A percentile compares a stretch with the other conserved stretches of the same genome.
phyloP scores from a whole-genome alignment of 805 yeast genomes.

The Blastobotrys parvus region DNA sequence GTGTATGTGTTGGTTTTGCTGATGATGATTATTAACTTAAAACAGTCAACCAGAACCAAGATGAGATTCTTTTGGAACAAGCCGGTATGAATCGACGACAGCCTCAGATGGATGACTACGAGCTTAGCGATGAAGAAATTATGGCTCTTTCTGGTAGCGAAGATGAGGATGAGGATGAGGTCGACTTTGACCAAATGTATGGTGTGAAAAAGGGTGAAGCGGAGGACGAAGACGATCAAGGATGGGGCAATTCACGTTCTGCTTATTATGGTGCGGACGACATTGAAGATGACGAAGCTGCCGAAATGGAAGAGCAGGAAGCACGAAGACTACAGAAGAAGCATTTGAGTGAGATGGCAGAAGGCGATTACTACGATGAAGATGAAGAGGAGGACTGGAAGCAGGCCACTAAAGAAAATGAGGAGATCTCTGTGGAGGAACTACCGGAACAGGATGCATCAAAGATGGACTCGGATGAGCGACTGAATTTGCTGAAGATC shows the following conservation, averaged over 20 bases:
- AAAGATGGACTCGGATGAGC: constrained; percentile 45
- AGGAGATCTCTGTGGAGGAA: constrained; percentile 23
- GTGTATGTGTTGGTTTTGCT: constrained; percentile 13
- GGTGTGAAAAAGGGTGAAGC: constrained; percentile 26
- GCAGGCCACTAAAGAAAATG: constrained; percentile 43
- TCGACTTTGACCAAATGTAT: constrained; percentile 32
- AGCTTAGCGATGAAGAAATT: constrained; percentile 52
- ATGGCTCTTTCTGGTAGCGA: constrained; percentile 32
- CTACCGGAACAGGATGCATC: constrained; percentile 38
- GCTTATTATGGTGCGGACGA: constrained; percentile 33
- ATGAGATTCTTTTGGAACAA: constrained; percentile 23
- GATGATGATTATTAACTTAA: background rate
- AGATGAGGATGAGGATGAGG: constrained; percentile 42
- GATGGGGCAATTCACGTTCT: constrained; percentile 40
- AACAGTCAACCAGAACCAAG: constrained; percentile 25
- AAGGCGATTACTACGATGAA: constrained; percentile 71
- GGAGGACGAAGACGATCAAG: constrained; percentile 28
- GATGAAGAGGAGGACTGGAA: constrained; percentile 77
- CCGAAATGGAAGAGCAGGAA: constrained; percentile 74
- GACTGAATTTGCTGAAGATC: constrained; percentile 44
- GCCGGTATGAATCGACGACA: constrained; percentile 4
- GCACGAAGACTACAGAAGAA: constrained; percentile 79
- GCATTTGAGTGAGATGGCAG: constrained; percentile 53
- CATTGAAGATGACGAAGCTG: constrained; percentile 19
- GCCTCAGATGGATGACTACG: constrained; percentile 19